Conservation (phyloP, 2,329 filamentous ascomycete genomes). For the Colletotrichum siamense region DNA sequence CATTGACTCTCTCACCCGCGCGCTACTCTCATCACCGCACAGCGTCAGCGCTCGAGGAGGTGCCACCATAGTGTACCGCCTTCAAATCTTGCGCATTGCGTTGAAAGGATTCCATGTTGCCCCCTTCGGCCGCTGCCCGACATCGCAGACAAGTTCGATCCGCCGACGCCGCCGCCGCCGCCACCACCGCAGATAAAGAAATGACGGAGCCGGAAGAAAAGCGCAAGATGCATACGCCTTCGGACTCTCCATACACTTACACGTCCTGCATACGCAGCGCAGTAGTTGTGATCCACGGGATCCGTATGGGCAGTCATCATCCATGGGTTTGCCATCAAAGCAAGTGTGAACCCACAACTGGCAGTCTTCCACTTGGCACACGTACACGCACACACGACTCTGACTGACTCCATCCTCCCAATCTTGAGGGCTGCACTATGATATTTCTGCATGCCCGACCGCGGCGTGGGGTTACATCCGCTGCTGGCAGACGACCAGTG, state of each 20-base stretch:
- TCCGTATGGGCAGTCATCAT: neutral
- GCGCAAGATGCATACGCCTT: neutral
- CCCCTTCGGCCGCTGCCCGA: neutral
- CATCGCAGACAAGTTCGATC: neutral
- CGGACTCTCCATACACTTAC: neutral
- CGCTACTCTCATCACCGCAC: neutral
- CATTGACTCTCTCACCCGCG: neutral
- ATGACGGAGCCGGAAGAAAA: neutral
- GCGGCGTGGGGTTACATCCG: neutral
- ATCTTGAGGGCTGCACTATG: neutral
- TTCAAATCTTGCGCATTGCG: neutral
- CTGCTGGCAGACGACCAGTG: neutral
- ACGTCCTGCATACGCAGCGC: neutral
- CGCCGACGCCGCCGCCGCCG: neutral
- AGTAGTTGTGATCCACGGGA: neutral
- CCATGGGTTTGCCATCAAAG: neutral
- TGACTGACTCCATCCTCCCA: neutral
- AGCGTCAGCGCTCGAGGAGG: neutral
- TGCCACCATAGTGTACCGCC: neutral
- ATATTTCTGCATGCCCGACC: neutral
- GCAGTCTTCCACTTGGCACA: neutral
- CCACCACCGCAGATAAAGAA: neutral
- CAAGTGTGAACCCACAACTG: neutral
- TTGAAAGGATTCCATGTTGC: neutral
- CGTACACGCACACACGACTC: neutral